These are phyloP conservation scores for Erythrophleum ivorense DNA, from an alignment of 331 rosid species.

Conservation along the genomic window DNA sequence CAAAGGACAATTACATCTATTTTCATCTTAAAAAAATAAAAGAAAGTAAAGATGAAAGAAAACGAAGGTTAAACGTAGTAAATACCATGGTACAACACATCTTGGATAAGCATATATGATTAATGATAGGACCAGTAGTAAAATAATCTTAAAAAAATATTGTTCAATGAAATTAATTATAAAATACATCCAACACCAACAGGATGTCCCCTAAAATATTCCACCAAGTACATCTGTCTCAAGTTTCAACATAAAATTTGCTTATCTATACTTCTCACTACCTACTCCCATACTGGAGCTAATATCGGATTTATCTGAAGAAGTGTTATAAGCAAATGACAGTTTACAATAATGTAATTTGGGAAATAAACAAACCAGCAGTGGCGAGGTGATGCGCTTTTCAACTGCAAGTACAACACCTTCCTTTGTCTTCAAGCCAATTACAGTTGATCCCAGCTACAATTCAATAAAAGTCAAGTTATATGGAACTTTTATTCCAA, in stretches of 20 bases:
- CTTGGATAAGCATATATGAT: neutral
- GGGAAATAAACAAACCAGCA: slow-evolving; percentile 58
- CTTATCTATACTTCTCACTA: neutral
- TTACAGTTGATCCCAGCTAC: slow-evolving; percentile 96
- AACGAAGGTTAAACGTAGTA: neutral
- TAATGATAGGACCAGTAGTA: neutral
- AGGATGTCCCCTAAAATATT: neutral
- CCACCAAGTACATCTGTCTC: neutral
- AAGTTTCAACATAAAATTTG: neutral
- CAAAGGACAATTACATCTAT: neutral
- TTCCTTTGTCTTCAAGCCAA: slow-evolving; percentile 92
- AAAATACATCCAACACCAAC: neutral
- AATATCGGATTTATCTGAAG: neutral
- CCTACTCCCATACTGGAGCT: neutral
- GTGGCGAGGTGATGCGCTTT: slow-evolving; percentile 94
- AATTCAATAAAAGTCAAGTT: slow-evolving; percentile 35
- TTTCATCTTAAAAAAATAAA: neutral
- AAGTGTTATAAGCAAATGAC: neutral
- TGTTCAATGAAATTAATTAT: neutral
- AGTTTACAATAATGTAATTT: neutral
- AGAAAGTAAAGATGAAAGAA: neutral
- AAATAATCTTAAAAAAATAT: neutral
- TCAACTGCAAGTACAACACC: slow-evolving; percentile 99
- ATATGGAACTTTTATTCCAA: neutral
- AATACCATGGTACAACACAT: neutral